Conservation (phyloP, 1,139 yeast species). For the Wickerhamomyces sp. region DNA sequence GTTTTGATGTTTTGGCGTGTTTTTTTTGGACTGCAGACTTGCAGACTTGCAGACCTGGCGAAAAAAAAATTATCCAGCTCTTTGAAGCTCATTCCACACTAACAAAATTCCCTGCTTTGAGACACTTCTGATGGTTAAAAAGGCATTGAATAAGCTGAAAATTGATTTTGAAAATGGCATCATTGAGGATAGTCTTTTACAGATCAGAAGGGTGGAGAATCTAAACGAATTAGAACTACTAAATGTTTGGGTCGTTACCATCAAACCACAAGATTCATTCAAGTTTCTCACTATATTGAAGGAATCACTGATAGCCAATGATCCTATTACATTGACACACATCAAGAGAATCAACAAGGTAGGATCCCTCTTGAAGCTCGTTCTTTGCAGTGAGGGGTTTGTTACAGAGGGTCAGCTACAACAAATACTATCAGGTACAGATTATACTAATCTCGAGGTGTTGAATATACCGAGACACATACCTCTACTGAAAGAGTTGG, state of each 20-base stretch:
- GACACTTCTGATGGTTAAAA: conserved; percentile 28
- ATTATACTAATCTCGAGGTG: conserved; percentile 23
- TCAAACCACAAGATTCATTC: conserved; percentile 39
- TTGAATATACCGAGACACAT: conserved; percentile 43
- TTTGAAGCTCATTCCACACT: not conserved
- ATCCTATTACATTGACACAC: conserved; percentile 37
- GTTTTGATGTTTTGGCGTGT: too few species aligned
- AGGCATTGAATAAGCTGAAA: conserved; percentile 25
- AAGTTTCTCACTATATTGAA: conserved; percentile 10
- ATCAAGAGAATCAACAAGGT: conserved; percentile 36
- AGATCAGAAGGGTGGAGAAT: conserved; percentile 34
- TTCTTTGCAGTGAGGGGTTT: conserved; percentile 29
- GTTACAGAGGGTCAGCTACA: conserved; percentile 15
- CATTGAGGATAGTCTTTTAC: conserved; percentile 44
- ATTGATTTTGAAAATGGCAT: conserved; percentile 48
- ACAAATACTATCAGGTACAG: conserved; percentile 14
- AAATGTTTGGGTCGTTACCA: conserved; percentile 53
- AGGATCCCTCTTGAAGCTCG: conserved; percentile 25
- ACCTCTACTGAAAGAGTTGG: conserved; percentile 61
- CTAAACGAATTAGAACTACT: conserved; percentile 33
- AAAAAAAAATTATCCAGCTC: not conserved
- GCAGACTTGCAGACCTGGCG: too few species aligned
- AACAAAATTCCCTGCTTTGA: too few species aligned
- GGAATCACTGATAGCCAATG: conserved; percentile 22
- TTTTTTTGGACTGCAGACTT: too few species aligned